Evolutionary conservation across 495 filamentous ascomycete genomes (phyloP).

Genomic region (Margaritispora aquatica): DNA sequence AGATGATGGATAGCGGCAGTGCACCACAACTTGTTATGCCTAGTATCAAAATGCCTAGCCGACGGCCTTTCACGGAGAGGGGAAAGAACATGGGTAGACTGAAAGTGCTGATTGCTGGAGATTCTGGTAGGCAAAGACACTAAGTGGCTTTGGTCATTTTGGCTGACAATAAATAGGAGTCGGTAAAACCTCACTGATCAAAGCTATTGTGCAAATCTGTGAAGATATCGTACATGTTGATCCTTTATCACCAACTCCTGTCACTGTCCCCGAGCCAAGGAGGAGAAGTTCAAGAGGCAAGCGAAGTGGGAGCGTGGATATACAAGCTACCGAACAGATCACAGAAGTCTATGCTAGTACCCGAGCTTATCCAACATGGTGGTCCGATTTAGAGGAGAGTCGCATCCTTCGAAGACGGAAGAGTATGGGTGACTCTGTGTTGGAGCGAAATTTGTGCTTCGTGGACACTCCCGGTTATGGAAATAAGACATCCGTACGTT

Average conservation of each 20-base stretch:
- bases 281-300: slow-evolving; percentile 32
- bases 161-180: slow-evolving; percentile 36
- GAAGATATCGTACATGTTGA: slow-evolving; percentile 97
- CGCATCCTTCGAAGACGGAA: slow-evolving; percentile 65
- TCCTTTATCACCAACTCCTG: slow-evolving; percentile 48
- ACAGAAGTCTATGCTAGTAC: slow-evolving; percentile 91
- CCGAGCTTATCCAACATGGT: slow-evolving; percentile 88
- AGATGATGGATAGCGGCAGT: slow-evolving; percentile 44
- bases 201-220: slow-evolving; percentile 88
- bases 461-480: slow-evolving; percentile 83
- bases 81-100: slow-evolving; percentile 80
- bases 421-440: slow-evolving; percentile 70
- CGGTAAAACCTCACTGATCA: slow-evolving; percentile 89
- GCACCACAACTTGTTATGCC: slow-evolving; percentile 95
- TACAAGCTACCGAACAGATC: slow-evolving; percentile 43
- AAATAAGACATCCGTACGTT: slow-evolving; percentile 49
- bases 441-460: slow-evolving; percentile 93
- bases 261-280: slow-evolving; percentile 20
- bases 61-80: slow-evolving; percentile 83
- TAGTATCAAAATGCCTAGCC: slow-evolving; percentile 88
- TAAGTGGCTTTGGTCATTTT: slow-evolving; percentile 1
- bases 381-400: slow-evolving; percentile 81
- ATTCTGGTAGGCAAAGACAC: slow-evolving; percentile 54
- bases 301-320: slow-evolving; percentile 20
- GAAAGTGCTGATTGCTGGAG: slow-evolving; percentile 83